phyloP scores from a whole-genome alignment of 2,329 filamentous ascomycete species.

The Arthrinium puccinioides region DNA sequence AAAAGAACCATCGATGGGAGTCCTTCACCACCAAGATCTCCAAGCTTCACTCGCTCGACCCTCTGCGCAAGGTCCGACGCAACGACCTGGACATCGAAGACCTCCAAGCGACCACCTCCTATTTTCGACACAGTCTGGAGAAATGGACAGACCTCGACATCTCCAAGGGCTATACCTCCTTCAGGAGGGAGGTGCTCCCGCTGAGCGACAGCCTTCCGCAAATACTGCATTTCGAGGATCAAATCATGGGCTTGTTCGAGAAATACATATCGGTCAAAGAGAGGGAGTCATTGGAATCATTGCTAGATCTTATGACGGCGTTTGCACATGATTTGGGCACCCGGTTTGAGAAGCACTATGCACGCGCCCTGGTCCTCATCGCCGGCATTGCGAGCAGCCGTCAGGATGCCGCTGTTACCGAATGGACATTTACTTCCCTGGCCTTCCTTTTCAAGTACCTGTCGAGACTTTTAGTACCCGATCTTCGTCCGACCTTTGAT shows the following conservation, averaged over 20 bases:
- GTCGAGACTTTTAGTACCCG: constrained; percentile 75
- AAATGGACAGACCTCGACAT: constrained; percentile 92
- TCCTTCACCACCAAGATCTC: constrained; percentile 85
- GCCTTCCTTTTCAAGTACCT: constrained; percentile 98
- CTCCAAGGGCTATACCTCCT: constrained; percentile 70
- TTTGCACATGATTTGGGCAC: constrained; percentile 90
- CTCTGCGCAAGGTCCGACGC: constrained; percentile 80
- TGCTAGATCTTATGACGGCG: constrained; percentile 81
- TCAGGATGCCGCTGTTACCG: constrained; percentile 79
- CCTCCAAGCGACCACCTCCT: constrained; percentile 70
- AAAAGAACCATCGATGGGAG: constrained; percentile 84
- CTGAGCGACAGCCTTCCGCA: constrained; percentile 87
- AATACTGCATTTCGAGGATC: constrained; percentile 82
- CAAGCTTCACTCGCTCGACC: constrained; percentile 83
- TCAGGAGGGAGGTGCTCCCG: constrained; percentile 66
- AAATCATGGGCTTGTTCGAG: constrained; percentile 72
- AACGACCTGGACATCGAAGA: constrained; percentile 77
- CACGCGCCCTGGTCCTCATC: constrained; percentile 65
- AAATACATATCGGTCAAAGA: constrained; percentile 73
- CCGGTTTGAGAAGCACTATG: constrained; percentile 84
- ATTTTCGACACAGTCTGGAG: constrained; percentile 74
- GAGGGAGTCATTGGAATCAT: constrained; percentile 72
- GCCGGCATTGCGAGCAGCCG: constrained; percentile 71
- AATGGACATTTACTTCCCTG: constrained; percentile 92
- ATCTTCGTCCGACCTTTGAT: constrained; percentile 77